Conservation (phyloP, 129 eudicot genomes). For the Cynara cardunculus region DNA sequence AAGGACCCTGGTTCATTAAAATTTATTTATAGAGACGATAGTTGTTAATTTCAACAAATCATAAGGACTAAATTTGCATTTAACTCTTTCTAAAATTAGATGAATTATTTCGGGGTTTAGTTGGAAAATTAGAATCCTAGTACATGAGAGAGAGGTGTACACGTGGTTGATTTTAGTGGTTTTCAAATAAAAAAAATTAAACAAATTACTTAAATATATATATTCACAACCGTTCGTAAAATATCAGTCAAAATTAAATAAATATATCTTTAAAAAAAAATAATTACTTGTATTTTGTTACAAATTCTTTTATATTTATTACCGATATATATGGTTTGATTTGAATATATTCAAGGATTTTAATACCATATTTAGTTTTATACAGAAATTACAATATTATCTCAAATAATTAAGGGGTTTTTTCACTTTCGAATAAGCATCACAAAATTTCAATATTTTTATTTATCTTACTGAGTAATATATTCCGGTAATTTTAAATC, state of each 20-base stretch:
- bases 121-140: not conserved
- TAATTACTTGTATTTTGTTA: not conserved
- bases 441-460: too few species aligned
- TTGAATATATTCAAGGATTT: too few species aligned
- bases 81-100: not conserved
- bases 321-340: not conserved
- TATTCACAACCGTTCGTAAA: not conserved
- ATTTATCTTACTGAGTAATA: too few species aligned
- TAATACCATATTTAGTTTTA: not conserved
- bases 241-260: not conserved
- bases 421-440: too few species aligned
- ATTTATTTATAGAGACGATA: not conserved
- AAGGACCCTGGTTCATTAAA: not conserved
- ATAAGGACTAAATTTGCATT: not conserved
- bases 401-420: not conserved
- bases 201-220: too few species aligned
- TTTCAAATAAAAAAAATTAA: not conserved
- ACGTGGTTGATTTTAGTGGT: slow-evolving; percentile 20
- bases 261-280: too few species aligned
- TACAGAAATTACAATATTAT: too few species aligned
- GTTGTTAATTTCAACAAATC: not conserved
- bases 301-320: too few species aligned
- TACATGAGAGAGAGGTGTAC: slow-evolving; percentile 4
- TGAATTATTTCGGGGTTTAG: not conserved
- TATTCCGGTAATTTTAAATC: too few species aligned